Evolutionary conservation across 768 basidiomycete species (phyloP), one percentile per base, ranked within the genome.

Genomic region (Clavaria fumosa): DNA sequence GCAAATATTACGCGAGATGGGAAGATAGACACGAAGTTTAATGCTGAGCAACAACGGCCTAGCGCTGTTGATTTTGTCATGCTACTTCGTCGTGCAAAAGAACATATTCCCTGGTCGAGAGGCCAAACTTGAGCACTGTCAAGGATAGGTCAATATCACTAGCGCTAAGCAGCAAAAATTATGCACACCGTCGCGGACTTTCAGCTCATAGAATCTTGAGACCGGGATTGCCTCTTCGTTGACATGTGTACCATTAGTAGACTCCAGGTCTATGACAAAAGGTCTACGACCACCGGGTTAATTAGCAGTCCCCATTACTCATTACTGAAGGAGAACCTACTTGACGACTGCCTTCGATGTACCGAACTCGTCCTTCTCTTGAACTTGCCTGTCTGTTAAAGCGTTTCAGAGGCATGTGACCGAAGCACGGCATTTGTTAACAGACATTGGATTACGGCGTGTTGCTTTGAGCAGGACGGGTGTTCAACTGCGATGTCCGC

Each of bases 391-490:
- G 54, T 81, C 82, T 85, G 46, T 20, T 38, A 39, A 39, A 41
- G 37, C 15, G 30, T 28, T 42, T 4, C 37, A 22, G 27, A 18
- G 23, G 30, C 31, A 14, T 21, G 18, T 31, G 19, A 26, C 35
- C 43, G 20, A 46, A 40, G 30, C 36, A 17, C 21, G 24, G 27
- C 5, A n/a, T 35, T 33, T 14, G 31, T 37, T n/a, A 20, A 54
- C 76, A 19, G 51, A 81, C 82, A 89, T 59, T 99, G 95, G 22
- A 99, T 81, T 2, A 78, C 95, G 11, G 95, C 90, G 52, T 99
- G 95, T 53, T 99, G 95, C 53, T 99, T 99, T 1, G 95, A 97
- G 46, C 88, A 89, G 4, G 93, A 97, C 2, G 93, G 93, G 52
- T 99, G 95, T 42, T 95, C 89, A 28, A 96, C 62, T 11, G 81